Conservation (phyloP, 2,329 filamentous ascomycete genomes). For the Didymella glomerata region DNA sequence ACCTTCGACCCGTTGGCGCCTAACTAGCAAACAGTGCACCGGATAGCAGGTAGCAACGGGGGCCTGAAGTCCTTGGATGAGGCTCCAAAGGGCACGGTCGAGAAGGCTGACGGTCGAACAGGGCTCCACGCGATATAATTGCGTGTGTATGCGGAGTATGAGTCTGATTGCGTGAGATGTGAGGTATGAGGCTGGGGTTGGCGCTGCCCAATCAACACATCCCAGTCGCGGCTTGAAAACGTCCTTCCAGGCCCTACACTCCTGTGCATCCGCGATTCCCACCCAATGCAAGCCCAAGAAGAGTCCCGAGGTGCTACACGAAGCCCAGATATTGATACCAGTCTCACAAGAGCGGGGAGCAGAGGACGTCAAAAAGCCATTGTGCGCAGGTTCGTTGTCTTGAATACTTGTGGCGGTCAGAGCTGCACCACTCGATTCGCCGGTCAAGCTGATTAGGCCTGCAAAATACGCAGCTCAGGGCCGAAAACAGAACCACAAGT, state of each 20-base stretch:
- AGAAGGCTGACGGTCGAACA: conserved; percentile 24
- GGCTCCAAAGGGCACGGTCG: conserved; percentile 32
- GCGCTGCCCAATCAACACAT: conserved; percentile 16
- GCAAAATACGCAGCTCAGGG: conserved; percentile 33
- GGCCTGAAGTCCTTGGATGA: conserved; percentile 12
- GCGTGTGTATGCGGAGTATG: conserved; percentile 19
- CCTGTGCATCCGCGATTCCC: conserved; percentile 12
- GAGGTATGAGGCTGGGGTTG: conserved; percentile 13
- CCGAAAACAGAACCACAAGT: conserved; percentile 26
- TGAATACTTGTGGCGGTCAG: conserved; percentile 41
- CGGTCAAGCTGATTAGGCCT: conserved; percentile 22
- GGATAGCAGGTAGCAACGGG: conserved; percentile 22
- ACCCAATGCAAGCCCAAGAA: conserved; percentile 22
- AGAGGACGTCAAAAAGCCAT: conserved; percentile 20
- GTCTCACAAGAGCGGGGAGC: conserved; percentile 30
- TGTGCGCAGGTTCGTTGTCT: conserved; percentile 30
- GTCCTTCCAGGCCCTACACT: conserved; percentile 18
- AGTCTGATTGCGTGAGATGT: conserved; percentile 21
- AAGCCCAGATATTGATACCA: conserved; percentile 23
- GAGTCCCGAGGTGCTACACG: conserved; percentile 22
- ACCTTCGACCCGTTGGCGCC: conserved; percentile 37
- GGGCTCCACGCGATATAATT: conserved; percentile 9
- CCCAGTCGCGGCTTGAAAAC: conserved; percentile 11
- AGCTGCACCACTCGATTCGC: conserved; percentile 21
- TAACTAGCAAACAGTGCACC: conserved; percentile 25